Evolutionary conservation across 495 filamentous ascomycete species (phyloP).

Genomic region (Daldinia decipiens): DNA sequence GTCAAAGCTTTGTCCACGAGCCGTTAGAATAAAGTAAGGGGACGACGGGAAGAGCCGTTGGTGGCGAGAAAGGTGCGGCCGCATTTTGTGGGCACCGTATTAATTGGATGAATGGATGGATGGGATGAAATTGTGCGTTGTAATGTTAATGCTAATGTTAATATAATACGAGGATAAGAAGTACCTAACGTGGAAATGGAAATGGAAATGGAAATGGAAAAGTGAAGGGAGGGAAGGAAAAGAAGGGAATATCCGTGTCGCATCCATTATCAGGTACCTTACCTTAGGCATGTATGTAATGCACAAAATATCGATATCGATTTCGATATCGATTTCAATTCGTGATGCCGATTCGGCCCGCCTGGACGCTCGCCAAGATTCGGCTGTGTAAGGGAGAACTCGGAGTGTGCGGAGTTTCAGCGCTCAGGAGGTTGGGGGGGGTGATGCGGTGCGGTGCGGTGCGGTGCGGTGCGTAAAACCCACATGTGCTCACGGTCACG

Average conservation of each 20-base stretch:
- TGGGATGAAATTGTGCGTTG: not conserved
- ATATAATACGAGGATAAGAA: conserved; percentile 1
- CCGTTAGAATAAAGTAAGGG: not conserved
- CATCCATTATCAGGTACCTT: no score
- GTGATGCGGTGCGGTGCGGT: no score
- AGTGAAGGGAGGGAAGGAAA: not conserved
- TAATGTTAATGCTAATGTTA: not conserved
- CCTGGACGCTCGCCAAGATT: not conserved
- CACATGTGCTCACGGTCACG: no score
- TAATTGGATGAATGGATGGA: not conserved
- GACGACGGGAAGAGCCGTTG: no score
- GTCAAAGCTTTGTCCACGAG: not conserved
- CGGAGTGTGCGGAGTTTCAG: not conserved
- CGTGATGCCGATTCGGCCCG: conserved; percentile 1
- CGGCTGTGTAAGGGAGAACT: not conserved
- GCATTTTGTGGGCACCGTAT: no score
- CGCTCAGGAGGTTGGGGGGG: no score
- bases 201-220: no score
- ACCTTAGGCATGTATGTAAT: no score
- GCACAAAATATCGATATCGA: no score
- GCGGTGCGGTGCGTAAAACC: no score
- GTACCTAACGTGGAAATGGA: not conserved
- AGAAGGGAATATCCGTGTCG: not conserved
- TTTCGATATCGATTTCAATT: not conserved
- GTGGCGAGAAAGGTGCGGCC: no score